These are phyloP conservation scores for Dendrocalamus sinicus DNA, from an alignment of 176 grass and related monocot genomes.

Conservation along the genomic window DNA sequence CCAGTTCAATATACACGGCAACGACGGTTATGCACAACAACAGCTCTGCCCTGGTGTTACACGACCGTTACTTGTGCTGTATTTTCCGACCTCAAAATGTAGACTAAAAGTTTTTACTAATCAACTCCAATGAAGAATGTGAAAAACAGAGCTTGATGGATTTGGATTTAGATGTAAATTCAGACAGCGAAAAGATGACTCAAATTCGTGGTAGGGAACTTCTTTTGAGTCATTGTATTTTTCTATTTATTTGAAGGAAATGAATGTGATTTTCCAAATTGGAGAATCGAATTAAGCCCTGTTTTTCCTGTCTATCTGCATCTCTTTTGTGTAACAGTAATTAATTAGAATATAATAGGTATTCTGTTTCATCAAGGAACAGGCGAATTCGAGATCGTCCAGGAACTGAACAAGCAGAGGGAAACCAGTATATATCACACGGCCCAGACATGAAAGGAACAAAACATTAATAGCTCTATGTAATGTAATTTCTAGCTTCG, in stretches of 20 bases:
- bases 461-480: constrained; percentile 22
- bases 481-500: constrained; percentile 26
- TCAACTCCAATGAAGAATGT: background rate
- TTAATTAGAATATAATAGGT: background rate
- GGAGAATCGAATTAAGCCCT: background rate
- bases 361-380: background rate
- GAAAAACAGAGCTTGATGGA: background rate
- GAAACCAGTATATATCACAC: background rate
- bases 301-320: background rate
- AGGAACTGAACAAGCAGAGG: background rate
- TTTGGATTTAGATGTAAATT: background rate
- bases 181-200: background rate
- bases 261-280: background rate
- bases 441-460: background rate
- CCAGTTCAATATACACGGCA: background rate
- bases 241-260: background rate
- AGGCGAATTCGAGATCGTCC: background rate
- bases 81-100: background rate
- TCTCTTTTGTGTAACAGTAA: background rate
- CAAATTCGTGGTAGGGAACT: background rate
- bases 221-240: background rate
- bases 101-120: background rate
- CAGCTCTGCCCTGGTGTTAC: background rate
- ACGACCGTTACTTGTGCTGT: background rate
- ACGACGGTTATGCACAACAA: background rate